Evolutionary conservation across 225 moss, liverwort and hornwort genomes (phyloP), one percentile per base, ranked within the genome.

Genomic region (Bryum argenteum): DNA sequence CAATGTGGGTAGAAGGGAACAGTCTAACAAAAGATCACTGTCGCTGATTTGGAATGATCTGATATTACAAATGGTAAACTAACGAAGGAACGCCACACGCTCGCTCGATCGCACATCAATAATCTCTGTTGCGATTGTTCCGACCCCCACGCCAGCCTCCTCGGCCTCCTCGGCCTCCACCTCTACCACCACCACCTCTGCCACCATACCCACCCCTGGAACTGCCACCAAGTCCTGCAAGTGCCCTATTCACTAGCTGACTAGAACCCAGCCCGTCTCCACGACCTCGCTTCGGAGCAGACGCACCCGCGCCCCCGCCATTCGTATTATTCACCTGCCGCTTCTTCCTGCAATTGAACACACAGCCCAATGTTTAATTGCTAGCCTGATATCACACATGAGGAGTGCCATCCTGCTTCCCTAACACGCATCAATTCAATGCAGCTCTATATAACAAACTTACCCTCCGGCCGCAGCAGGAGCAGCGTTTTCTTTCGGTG

Each of bases 191-290:
- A 66, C 81, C 77, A 82, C 91, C 82, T 63, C 89, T 85, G 62
- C 80, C 81, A 71, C 87, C 80, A 66, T 80, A 83, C 79, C 81
- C 77, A 82, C 91, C 82, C 69, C 89, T 88, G 52, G 80, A 56
- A 85, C 78, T 79, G 42, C 87, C 78, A 61, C 89, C 85, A 73
- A 98, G 88, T 56, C 97, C 92, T 55, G 94, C 94, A 37, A 98
- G 81, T 69, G 97, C 94, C 79, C 90, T 92, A 78, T 98, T 92
- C 23, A 98, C 94, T 71, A 98, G 83, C 70, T 94, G 90, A 79
- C 82, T 93, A 62, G 88, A 89, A 58, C 90, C 82, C 50, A 85
- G 75, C 13, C 88, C 86, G 83, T 89, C 92, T 39, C 86, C 88
- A 21, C 89, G 90, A 20, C 80, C 88, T 81, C 88, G 87, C 75